Evolutionary conservation across 345 rosid genomes (phyloP), one percentile per base, ranked within the genome.

Genomic region (Cochlearia excelsa): DNA sequence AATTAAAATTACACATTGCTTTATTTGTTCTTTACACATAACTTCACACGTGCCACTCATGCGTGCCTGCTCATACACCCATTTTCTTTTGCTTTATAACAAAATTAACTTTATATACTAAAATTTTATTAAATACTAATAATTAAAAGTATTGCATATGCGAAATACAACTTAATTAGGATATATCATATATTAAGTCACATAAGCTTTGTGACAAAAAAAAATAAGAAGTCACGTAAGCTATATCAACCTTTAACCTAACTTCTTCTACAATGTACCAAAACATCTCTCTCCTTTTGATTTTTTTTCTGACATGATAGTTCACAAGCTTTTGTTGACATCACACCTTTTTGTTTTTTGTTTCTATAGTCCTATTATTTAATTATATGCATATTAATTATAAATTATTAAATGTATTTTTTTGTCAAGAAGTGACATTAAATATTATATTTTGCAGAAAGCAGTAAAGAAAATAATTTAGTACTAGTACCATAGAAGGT

Each of bases 181-280:
- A 16, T 16, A 16, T 16, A 16, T 16, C 23, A 16, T 16, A 16
- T 16, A 16, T 16, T 16, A 16, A 16, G 23, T 16, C 23, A 16
- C 23, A 16, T 16, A 16, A 16, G 23, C 23, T 16, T 16, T 16
- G 23, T 16, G 23, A 16, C 23, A 16, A 16, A 16, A 16, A 16
- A 16, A 16, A 16, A 16, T 16, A 16, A 16, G 38, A 52, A 51
- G 60, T 69, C 27, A 55, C 63, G 53, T 27, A 42, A 69, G 63
- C 63, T 55, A 45, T 55, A 52, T 42, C 68, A 48, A 69, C 68
- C 47, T 41, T 53, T 53, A 23, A 69, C 74, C 68, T 62, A 55
- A 55, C 68, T 55, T 69, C 51, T 62, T 23, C 4, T 26, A 44
- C 55, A 38, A 46, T 48, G 59, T 51, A 54, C 57, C 61, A 42